Conservation (phyloP, 345 rosid genomes). For the Kandelia obovata region DNA sequence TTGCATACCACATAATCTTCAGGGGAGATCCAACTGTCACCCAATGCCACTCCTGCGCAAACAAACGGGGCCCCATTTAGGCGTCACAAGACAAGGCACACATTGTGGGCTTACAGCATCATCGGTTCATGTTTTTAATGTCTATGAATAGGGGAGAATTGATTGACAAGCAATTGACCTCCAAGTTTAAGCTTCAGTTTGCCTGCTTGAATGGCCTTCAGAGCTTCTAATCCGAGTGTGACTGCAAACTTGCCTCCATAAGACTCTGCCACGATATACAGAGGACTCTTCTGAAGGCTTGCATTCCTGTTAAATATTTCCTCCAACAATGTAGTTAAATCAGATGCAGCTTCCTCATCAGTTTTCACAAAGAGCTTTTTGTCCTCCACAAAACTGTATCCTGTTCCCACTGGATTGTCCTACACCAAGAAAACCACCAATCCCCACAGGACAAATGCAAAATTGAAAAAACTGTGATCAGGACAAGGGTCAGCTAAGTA, state of each 20-base stretch:
- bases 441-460: too few species aligned
- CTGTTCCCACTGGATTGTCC: slow-evolving; percentile 86
- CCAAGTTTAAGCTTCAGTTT: slow-evolving; percentile 65
- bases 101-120: not conserved
- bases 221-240: slow-evolving; percentile 61
- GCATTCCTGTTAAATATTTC: slow-evolving; percentile 44
- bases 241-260: slow-evolving; percentile 90
- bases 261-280: slow-evolving; percentile 80
- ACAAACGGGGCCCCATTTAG: not conserved
- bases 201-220: slow-evolving; percentile 53
- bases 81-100: not conserved
- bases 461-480: not conserved
- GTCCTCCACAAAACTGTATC: slow-evolving; percentile 71
- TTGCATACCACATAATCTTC: slow-evolving; percentile 77
- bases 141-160: not conserved
- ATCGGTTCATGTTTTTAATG: too few species aligned
- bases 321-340: slow-evolving; percentile 57
- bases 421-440: slow-evolving; percentile 3
- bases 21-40: slow-evolving; percentile 92
- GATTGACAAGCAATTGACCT: slow-evolving; percentile 35
- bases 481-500: not conserved
- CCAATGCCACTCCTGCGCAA: slow-evolving; percentile 62
- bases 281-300: slow-evolving; percentile 54
- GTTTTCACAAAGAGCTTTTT: slow-evolving; percentile 47
- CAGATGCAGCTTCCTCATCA: slow-evolving; percentile 79